Percentiles rank a stretch among this genome's conserved stretches.
phyloP scores from a whole-genome alignment of 2,329 filamentous ascomycete genomes.

The Colletotrichum destructivum region DNA sequence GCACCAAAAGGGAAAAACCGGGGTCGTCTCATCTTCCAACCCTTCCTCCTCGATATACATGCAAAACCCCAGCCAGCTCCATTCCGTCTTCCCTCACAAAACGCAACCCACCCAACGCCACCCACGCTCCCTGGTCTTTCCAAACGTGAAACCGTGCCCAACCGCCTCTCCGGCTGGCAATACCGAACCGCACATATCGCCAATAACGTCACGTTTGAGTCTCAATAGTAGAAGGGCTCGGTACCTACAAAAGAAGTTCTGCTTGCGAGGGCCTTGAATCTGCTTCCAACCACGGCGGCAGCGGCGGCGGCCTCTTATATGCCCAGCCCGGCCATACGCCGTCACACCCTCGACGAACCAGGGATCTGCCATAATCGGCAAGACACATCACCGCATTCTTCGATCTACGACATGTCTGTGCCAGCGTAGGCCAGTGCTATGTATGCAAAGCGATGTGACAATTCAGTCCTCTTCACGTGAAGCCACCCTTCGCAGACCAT shows the following conservation, averaged over 20 bases:
- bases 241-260: not conserved
- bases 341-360: no score
- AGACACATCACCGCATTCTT: not conserved
- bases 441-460: constrained; percentile 8
- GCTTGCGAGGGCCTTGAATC: constrained; percentile 4
- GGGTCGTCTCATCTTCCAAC: constrained; percentile 16
- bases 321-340: no score
- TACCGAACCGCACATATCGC: constrained; percentile 27
- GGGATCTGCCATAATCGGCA: no score
- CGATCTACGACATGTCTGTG: not conserved
- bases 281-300: not conserved
- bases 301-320: not conserved
- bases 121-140: constrained; percentile 12
- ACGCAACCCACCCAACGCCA: constrained; percentile 13
- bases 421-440: no score
- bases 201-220: constrained; percentile 23
- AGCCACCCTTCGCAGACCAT: not conserved
- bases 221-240: constrained; percentile 2
- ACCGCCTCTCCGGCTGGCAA: not conserved
- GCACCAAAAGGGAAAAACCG: constrained; percentile 4
- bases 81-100: constrained; percentile 1
- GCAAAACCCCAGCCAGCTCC: not conserved
- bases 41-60: constrained; percentile 4
- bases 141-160: constrained; percentile 31
- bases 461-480: constrained; percentile 5